phyloP scores from a whole-genome alignment of 441 rosid genomes.

The Populus hybrid region DNA sequence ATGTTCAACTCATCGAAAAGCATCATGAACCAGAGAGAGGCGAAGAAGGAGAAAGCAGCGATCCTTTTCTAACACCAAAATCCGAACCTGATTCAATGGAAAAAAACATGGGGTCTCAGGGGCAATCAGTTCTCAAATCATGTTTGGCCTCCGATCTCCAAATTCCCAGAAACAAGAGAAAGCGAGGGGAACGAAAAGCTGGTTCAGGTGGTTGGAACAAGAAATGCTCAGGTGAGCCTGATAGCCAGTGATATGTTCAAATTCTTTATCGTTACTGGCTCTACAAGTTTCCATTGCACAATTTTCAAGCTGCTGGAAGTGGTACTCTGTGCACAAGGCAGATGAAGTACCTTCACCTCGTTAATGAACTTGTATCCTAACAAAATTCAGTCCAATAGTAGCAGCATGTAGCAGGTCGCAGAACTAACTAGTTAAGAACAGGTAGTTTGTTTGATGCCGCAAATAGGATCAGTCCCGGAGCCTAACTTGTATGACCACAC shows the following conservation, averaged over 20 bases:
- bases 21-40: constrained; percentile 39
- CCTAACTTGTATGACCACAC: background rate
- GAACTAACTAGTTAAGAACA: background rate
- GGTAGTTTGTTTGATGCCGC: background rate
- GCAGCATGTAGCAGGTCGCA: background rate
- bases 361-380: background rate
- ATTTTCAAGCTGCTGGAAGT: background rate
- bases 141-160: constrained; percentile 69
- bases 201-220: constrained; percentile 74
- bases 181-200: constrained; percentile 81
- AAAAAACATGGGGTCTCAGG: constrained; percentile 23
- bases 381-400: background rate
- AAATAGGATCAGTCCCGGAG: background rate
- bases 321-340: background rate
- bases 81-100: constrained; percentile 32
- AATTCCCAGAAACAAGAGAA: constrained; percentile 80
- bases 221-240: constrained; percentile 67
- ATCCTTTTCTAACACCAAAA: constrained; percentile 32
- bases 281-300: background rate
- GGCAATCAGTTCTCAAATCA: constrained; percentile 53
- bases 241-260: constrained; percentile 51
- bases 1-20: constrained; percentile 27
- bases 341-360: background rate
- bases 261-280: background rate
- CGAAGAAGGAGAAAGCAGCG: constrained; percentile 53